Base-by-base conservation (phyloP, 2,329 filamentous ascomycete species). In the Thermoascus crustaceus region DNA sequence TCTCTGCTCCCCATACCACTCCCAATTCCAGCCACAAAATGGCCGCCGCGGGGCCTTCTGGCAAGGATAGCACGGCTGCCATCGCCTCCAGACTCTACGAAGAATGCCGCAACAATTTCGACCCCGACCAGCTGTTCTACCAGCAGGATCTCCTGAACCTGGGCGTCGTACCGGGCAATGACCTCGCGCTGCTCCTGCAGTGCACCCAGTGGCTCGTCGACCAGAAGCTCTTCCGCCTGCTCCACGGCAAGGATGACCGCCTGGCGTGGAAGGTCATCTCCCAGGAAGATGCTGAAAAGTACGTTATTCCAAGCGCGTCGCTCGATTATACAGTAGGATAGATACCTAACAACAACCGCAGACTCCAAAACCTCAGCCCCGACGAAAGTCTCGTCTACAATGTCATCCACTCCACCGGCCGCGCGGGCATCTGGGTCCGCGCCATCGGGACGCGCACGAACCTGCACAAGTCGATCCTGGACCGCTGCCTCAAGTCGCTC, bases 371-470 rank as follows among this genome's bases (percentile, higher is more conserved):
- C 37, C 63, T 79, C 38, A 71, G 59, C 40, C 58, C 76, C 41
- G 78, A 89, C 52, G 89, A 96, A 62, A 76, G 78, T 54, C 73
- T 94, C 54, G 82, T 96, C 17, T 96, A 93, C 71, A 78, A 80
- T 46, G 76, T 85, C 49, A 89, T 98, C 55, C 89, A 96, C 63
- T 81, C 85, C 48, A 80, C 84, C 19, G 85, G 83, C 44, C 75
- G 77, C 45, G 82, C 86, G 51, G 91, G 89, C 41, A 85, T 94
- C 53, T 98, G 91, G 91, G 82, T 82, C 42, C 85, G 86, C 57
- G 82, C 79, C 9, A 80, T 98, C 49, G 85, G 88, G 58, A 73
- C 72, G 48, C 78, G 80, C 41, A 80, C 86, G 38, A 83, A 85
- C 60, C 76, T 94, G 58, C 85, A 94, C 65, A 85, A 89, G 53